Evolutionary conservation across 345 rosid species (phyloP).

Genomic region (Eutrema heterophyllum): DNA sequence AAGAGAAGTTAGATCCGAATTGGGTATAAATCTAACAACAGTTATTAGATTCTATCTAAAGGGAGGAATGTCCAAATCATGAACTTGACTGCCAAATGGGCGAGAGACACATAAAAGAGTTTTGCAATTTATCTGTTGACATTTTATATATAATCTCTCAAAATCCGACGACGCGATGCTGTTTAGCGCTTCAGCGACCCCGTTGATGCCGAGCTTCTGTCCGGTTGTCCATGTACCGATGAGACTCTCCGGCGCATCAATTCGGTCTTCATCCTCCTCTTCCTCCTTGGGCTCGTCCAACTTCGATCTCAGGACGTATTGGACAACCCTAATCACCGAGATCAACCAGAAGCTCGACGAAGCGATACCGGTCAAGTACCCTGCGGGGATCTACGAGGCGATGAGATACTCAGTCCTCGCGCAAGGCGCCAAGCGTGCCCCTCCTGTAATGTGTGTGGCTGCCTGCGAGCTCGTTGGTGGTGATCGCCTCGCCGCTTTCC

Average conservation of each 20-base stretch:
- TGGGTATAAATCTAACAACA: no score
- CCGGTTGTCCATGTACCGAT: not conserved
- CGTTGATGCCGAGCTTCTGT: slow-evolving; percentile 25
- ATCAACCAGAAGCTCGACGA: slow-evolving; percentile 73
- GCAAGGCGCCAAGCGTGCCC: slow-evolving; percentile 77
- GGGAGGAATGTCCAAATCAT: no score
- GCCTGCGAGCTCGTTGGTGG: slow-evolving; percentile 89
- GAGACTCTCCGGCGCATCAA: slow-evolving; percentile 8
- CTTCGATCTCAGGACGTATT: slow-evolving; percentile 81
- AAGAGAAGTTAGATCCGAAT: no score
- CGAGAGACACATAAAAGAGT: no score
- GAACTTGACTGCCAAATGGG: no score
- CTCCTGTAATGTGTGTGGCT: slow-evolving; percentile 95
- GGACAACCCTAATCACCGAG: slow-evolving; percentile 58
- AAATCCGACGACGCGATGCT: slow-evolving; percentile 24
- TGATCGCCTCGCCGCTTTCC: slow-evolving; percentile 76
- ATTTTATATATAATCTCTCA: no score
- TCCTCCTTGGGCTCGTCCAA: slow-evolving; percentile 10
- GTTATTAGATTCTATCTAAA: no score
- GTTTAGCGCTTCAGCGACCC: slow-evolving; percentile 27
- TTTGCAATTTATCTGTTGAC: no score
- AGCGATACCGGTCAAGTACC: slow-evolving; percentile 66
- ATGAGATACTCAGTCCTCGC: slow-evolving; percentile 92
- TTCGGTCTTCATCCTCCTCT: slow-evolving; percentile 38
- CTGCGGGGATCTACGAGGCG: slow-evolving; percentile 77